A percentile compares a stretch with the other conserved stretches of the same genome.
Evolutionary conservation across 495 filamentous ascomycete genomes (phyloP).

Genomic region (Xylaria bambusicola): DNA sequence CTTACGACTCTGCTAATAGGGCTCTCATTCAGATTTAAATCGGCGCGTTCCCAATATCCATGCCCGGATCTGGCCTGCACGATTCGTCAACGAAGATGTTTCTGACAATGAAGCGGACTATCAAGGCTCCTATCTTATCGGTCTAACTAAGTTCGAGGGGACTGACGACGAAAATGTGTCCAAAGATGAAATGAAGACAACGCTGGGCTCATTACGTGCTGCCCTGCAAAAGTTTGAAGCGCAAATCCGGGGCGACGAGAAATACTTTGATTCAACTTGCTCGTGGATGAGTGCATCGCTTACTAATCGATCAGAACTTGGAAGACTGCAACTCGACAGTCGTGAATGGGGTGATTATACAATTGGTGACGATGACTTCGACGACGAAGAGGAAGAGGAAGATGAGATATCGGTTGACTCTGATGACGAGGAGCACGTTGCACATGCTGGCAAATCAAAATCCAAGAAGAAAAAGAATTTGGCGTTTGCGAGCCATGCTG

Average conservation of each 20-base stretch:
- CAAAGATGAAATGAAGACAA: constrained; percentile 35
- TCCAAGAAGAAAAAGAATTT: constrained; percentile 27
- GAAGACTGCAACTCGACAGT: constrained; percentile 42
- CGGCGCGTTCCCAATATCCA: constrained; percentile 46
- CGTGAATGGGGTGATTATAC: constrained; percentile 52
- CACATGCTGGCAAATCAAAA: constrained; percentile 3
- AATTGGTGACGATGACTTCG: constrained; percentile 39
- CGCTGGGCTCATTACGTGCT: constrained; percentile 38
- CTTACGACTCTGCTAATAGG: constrained; percentile 23
- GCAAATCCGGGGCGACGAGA: constrained; percentile 45
- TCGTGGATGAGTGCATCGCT: constrained; percentile 52
- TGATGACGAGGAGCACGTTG: constrained; percentile 26
- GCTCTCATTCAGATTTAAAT: constrained; percentile 45
- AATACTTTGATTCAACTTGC: constrained; percentile 48
- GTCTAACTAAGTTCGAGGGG: constrained; percentile 42
- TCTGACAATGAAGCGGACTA: constrained; percentile 40
- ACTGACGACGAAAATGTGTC: constrained; percentile 9
- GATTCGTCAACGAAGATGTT: constrained; percentile 43
- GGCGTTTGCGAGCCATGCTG: constrained; percentile 4
- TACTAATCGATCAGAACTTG: constrained; percentile 39
- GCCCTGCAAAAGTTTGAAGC: constrained; percentile 50
- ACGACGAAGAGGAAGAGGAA: constrained; percentile 29
- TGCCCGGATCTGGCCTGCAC: constrained; percentile 59
- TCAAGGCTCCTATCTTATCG: constrained; percentile 58
- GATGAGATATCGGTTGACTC: constrained; percentile 24